phyloP scores from a whole-genome alignment of 225 moss, liverwort and hornwort genomes.

The Lunularia cruciata region DNA sequence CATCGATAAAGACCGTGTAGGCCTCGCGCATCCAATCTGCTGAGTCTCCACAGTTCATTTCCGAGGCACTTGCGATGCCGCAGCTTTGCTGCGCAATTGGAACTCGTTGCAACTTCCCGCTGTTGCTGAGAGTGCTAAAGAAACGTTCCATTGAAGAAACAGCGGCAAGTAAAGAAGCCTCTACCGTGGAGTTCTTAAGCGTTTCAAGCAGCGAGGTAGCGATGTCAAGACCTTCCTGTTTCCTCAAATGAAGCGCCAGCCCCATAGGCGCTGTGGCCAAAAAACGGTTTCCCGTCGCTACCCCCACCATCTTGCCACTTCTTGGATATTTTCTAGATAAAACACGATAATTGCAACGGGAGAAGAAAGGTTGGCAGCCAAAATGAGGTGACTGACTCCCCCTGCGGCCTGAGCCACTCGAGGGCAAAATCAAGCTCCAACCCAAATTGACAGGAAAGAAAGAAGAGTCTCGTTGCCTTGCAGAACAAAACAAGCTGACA shows the following conservation, averaged over 20 bases:
- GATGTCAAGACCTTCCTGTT: not conserved
- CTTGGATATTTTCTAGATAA: not conserved
- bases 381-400: conserved; percentile 4
- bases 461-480: not conserved
- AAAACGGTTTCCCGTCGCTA: conserved; percentile 14
- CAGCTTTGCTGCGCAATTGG: conserved; percentile 3
- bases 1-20: conserved; percentile 8
- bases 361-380: not conserved
- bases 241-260: not conserved
- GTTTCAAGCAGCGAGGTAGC: conserved; percentile 2
- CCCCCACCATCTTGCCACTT: conserved; percentile 23
- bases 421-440: conserved; percentile 10
- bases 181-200: conserved; percentile 8
- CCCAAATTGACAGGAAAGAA: not conserved
- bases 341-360: not conserved
- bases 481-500: not conserved
- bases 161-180: conserved; percentile 1
- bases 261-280: conserved; percentile 9
- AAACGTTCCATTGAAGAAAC: conserved; percentile 8
- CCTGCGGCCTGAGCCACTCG: not conserved
- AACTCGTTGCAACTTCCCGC: not conserved
- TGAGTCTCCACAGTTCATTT: not conserved
- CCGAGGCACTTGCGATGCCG: conserved; percentile 1
- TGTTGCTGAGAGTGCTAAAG: conserved; percentile 1
- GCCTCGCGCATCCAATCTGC: not conserved